Conservation (phyloP, 352 stramenopile genomes). For the Pythium utonaiense region DNA sequence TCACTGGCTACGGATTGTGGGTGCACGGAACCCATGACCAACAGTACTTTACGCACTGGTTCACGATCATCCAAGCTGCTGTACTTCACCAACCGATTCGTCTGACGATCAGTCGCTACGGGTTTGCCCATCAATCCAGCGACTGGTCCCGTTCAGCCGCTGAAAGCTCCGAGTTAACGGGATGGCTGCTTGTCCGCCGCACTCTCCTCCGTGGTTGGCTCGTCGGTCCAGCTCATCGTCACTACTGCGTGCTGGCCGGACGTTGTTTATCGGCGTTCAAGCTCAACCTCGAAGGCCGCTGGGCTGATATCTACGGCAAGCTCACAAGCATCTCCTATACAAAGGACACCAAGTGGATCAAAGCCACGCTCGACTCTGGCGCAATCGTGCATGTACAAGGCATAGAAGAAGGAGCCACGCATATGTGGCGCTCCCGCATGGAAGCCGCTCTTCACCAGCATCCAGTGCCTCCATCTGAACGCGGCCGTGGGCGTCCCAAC, state of each 20-base stretch:
- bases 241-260: conserved; percentile 38
- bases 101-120: conserved; percentile 12
- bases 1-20: conserved; percentile 29
- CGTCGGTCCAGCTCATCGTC: conserved; percentile 9
- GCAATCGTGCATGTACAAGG: conserved; percentile 4
- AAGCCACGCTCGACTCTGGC: conserved; percentile 20
- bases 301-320: conserved; percentile 31
- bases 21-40: conserved; percentile 32
- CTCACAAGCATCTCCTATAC: conserved; percentile 11
- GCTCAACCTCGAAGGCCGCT: conserved; percentile 41
- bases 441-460: conserved; percentile 12
- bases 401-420: background rate
- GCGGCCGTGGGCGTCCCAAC: background rate
- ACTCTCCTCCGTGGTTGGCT: conserved; percentile 18
- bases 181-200: conserved; percentile 29
- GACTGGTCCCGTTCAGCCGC: background rate
- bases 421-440: conserved; percentile 12
- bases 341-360: conserved; percentile 23
- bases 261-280: conserved; percentile 30
- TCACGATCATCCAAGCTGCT: conserved; percentile 20
- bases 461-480: background rate
- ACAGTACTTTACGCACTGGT: conserved; percentile 36
- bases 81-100: conserved; percentile 15
- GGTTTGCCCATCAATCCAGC: conserved; percentile 19
- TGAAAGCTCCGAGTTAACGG: conserved; percentile 16